Percentiles rank a stretch among this genome's conserved stretches.
phyloP scores from a whole-genome alignment of 2,329 filamentous ascomycete genomes.

The Aspergillus luchuensis region DNA sequence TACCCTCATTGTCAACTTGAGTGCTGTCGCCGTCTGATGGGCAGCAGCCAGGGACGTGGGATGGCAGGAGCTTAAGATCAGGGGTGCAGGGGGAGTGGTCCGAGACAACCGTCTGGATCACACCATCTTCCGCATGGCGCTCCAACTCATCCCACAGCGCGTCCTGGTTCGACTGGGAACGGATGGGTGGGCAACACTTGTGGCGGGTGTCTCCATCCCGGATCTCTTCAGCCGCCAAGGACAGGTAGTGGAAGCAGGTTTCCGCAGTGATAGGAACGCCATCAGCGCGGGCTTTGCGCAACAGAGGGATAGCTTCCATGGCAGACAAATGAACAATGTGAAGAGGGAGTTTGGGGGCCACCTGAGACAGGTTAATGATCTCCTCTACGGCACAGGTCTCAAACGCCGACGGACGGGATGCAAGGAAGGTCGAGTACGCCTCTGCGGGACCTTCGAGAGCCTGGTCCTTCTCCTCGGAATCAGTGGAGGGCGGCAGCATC shows the following conservation, averaged over 20 bases:
- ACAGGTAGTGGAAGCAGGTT: constrained; percentile 94
- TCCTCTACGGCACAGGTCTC: constrained; percentile 89
- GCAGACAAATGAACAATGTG: constrained; percentile 94
- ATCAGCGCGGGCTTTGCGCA: constrained; percentile 69
- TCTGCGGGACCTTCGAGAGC: constrained; percentile 71
- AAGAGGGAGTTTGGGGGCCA: constrained; percentile 78
- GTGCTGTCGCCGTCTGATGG: constrained; percentile 32
- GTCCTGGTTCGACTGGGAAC: constrained; percentile 77
- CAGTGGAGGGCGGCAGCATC: constrained; percentile 87
- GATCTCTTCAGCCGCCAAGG: constrained; percentile 78
- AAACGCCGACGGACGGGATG: constrained; percentile 83
- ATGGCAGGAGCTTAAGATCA: constrained; percentile 83
- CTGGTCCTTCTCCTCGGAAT: constrained; percentile 71
- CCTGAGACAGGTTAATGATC: constrained; percentile 76
- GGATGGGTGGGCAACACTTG: constrained; percentile 94
- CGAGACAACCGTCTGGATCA: constrained; percentile 88
- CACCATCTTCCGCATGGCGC: constrained; percentile 63
- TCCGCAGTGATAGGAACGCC: constrained; percentile 89
- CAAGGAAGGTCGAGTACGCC: constrained; percentile 85
- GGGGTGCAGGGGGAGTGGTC: constrained; percentile 97
- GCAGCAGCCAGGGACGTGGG: constrained; percentile 60
- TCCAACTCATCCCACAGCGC: constrained; percentile 81
- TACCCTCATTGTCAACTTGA: constrained; percentile 57
- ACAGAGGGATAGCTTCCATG: constrained; percentile 80
- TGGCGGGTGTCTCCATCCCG: constrained; percentile 83